Base-by-base conservation (phyloP, 371 early-diverging fungal genomes). In the Mucor piriformis region DNA sequence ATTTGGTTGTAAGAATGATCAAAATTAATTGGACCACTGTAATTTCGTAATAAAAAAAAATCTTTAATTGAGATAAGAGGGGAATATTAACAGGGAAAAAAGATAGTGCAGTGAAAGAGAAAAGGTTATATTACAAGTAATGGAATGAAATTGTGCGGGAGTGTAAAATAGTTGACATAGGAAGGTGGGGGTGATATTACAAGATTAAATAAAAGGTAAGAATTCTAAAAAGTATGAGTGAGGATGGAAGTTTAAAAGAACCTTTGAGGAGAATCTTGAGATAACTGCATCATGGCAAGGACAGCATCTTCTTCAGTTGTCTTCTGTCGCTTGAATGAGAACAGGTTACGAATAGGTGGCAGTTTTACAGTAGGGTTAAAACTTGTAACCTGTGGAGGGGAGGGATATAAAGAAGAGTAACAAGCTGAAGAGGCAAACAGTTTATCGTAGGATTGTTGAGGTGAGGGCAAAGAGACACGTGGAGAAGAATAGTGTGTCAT, bases 201-300 rank as follows among this genome's bases (percentile, higher is more conserved):
- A 55, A 46, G 46, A 34, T 49, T 32, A 29, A 49, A 49, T 16
- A 32, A 32, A 27, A 49, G 16, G 32, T 46, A 24, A 21, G 46
- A 8, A 24, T 24, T 23, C 23, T 46, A 46, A 46, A 24, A 24
- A 6, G 43, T 6, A 42, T 23, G 24, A 29, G 27, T 6, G 27
- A 38, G 35, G 15, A 48, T 4, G 35, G 23, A 6, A n/a, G 42
- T 33, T 47, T 54, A 37, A 23, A 35, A 47, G 46, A 27, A 25
- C 33, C 34, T 25, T 44, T 50, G 34, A 16, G 38, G 38, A 3
- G 25, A 24, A 29, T 57, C 54, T 10, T 63, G 63, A 12, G 67
- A 66, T 21, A 76, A 50, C 46, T 76, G 73, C 56, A 76, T 70
- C 76, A 76, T 76, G 12, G 76, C 72, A 8, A 58, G 64, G 10